These are phyloP conservation scores for Penicillium paradoxum DNA, from an alignment of 495 filamentous ascomycete genomes.

Conservation along the genomic window DNA sequence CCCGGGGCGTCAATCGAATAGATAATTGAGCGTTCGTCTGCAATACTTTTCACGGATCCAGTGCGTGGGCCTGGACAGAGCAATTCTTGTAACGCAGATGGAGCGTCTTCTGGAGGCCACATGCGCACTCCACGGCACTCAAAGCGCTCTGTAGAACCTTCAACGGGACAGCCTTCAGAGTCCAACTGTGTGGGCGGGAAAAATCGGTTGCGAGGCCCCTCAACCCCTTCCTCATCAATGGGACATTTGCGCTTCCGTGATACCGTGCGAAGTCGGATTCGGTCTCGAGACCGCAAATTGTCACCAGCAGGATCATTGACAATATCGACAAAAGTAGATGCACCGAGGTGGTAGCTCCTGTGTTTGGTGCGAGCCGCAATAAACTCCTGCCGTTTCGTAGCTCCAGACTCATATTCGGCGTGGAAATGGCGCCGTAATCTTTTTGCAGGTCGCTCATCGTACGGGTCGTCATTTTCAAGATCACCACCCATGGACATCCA, in stretches of 20 bases:
- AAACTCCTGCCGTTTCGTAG: constrained; percentile 40
- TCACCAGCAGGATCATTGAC: constrained; percentile 51
- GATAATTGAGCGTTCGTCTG: constrained; percentile 57
- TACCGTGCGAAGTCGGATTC: constrained; percentile 50
- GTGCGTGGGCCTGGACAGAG: constrained; percentile 51
- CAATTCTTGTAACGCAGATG: constrained; percentile 45
- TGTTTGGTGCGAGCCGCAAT: constrained; percentile 56
- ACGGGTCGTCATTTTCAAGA: constrained; percentile 27
- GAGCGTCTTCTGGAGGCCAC: constrained; percentile 55
- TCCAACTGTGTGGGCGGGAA: constrained; percentile 31
- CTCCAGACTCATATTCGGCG: constrained; percentile 42
- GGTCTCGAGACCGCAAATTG: constrained; percentile 37
- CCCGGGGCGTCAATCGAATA: constrained; percentile 52
- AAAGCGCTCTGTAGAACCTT: constrained; percentile 45
- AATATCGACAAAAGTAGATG: constrained; percentile 61
- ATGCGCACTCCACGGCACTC: constrained; percentile 44
- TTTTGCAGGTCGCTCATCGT: constrained; percentile 33
- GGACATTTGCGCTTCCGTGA: constrained; percentile 37
- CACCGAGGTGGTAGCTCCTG: constrained; percentile 53
- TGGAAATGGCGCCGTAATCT: constrained; percentile 42
- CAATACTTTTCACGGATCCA: constrained; percentile 46
- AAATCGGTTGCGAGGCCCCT: constrained; percentile 27
- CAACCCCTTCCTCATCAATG: constrained; percentile 37
- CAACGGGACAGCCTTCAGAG: constrained; percentile 21
- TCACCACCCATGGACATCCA: constrained; percentile 3